Evolutionary conservation across 2,329 filamentous ascomycete genomes (phyloP), one percentile per base, ranked within the genome.

Genomic region (Microdochium nivale): DNA sequence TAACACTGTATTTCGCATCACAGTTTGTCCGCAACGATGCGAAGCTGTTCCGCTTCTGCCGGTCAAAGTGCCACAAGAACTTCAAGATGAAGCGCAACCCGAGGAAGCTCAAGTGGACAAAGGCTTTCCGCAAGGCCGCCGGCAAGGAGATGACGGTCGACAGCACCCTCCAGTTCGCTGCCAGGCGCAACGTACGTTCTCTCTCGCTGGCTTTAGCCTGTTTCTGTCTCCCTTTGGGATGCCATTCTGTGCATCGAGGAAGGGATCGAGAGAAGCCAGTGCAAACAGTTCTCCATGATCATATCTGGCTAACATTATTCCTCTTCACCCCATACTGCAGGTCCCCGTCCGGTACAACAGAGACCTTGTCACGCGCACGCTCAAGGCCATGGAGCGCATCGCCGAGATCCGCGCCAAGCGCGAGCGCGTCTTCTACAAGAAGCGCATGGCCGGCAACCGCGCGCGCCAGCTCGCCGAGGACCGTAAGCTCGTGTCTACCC

Each of bases 51-150:
- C 70, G 79, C 52, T 84, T 84, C 69, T 84, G 80, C 65, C 70
- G 76, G 52, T 76, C 70, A 60, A 78, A 82, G 69, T 82, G 79
- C 68, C 79, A 80, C 67, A 75, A 75, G 63, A 86, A 84, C 70
- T 95, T 95, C 82, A 94, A 95, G 75, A 95, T 95, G 89, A 96
- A 96, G 87, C 86, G 94, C 60, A 96, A 97, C 74, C 91, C 92
- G 33, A 85, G 92, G 68, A 96, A 96, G 72, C 82, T 97, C 62
- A 94, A 90, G 72, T 96, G 92, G 94, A 96, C 92, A 56, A 96
- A 96, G 78, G 84, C 89, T 50, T 92, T 91, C 80, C 87, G 90
- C 65, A 86, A 86, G 67, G 82, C 86, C 19, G 86, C 87, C 53
- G 89, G 89, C 74, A 95, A 90, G 75, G 71, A 74, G 67, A 83